phyloP scores from a whole-genome alignment of 352 stramenopile species.

The Globisporangium camurandrum region DNA sequence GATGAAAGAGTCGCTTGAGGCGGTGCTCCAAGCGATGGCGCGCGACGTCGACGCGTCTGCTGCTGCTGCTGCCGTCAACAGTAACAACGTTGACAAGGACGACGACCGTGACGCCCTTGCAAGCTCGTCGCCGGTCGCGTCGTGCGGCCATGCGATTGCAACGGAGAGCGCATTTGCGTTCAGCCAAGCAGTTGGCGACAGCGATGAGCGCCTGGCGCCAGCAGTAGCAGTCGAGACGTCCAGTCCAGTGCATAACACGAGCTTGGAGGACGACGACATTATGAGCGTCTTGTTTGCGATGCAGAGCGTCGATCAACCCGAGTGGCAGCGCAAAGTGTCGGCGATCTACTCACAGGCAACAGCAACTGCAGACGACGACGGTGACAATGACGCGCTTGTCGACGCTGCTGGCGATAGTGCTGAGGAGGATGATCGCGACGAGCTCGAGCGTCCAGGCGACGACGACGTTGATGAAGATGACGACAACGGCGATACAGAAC shows the following conservation, averaged over 20 bases:
- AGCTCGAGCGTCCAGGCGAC: slow-evolving; percentile 7
- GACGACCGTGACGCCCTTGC: not conserved
- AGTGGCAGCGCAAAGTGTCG: slow-evolving; percentile 17
- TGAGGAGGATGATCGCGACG: not conserved
- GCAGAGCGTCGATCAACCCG: slow-evolving; percentile 22
- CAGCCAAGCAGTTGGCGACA: slow-evolving; percentile 21
- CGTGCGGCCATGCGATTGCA: slow-evolving; percentile 36
- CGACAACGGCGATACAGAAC: slow-evolving; percentile 5
- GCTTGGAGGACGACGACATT: slow-evolving; percentile 39
- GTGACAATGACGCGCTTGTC: slow-evolving; percentile 6
- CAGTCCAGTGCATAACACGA: slow-evolving; percentile 2
- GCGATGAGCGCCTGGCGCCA: not conserved
- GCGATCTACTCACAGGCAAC: slow-evolving; percentile 12
- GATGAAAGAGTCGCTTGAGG: slow-evolving; percentile 57
- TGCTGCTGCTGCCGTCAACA: not conserved
- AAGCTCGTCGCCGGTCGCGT: slow-evolving; percentile 9
- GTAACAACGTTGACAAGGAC: not conserved
- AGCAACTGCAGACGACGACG: not conserved
- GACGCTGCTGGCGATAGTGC: not conserved
- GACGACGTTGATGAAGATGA: slow-evolving; percentile 18
- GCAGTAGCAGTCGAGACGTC: too few relatives aligned
- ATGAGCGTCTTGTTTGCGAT: slow-evolving; percentile 40
- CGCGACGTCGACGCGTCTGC: slow-evolving; percentile 7
- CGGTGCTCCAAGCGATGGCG: slow-evolving; percentile 41
- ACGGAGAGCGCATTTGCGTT: slow-evolving; percentile 43